Conservation (phyloP, 768 basidiomycete genomes). For the Mycena haematopus region DNA sequence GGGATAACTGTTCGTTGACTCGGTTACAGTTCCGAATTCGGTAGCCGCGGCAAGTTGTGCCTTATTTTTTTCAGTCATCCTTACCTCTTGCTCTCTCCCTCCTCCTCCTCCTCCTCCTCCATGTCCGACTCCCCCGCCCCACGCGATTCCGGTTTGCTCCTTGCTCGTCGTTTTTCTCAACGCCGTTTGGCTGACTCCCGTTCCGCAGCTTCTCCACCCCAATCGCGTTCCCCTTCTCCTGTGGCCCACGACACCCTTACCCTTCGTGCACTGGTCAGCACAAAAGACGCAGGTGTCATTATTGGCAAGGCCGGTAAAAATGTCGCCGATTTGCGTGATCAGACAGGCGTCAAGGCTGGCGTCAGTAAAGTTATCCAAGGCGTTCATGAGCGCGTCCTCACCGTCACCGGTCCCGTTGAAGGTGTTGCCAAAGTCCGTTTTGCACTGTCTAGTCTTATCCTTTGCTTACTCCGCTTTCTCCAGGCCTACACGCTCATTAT, state of each 20-base stretch:
- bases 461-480: conserved; percentile 24
- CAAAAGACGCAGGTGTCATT: conserved; percentile 96
- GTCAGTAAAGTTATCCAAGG: conserved; percentile 98
- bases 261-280: conserved; percentile 93
- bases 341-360: conserved; percentile 97
- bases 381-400: conserved; percentile 97
- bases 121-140: conserved; percentile 70
- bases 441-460: conserved; percentile 14
- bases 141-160: conserved; percentile 59
- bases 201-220: conserved; percentile 60
- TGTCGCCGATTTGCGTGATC: conserved; percentile 94
- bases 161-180: conserved; percentile 26
- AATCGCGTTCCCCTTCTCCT: conserved; percentile 80
- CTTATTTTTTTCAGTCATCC: not conserved
- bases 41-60: conserved; percentile 7
- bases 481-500: conserved; percentile 97
- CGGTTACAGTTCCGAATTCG: conserved; percentile 24
- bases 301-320: conserved; percentile 98
- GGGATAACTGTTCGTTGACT: not conserved
- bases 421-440: conserved; percentile 84
- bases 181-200: conserved; percentile 29
- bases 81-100: not conserved
- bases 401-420: conserved; percentile 91
- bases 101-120: conserved; percentile 38
- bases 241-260: conserved; percentile 78